Percentiles rank a stretch among this genome's conserved stretches.
These are phyloP conservation scores for Alternaria novae-zelandiae DNA, from an alignment of 2,329 filamentous ascomycete genomes.

Conservation along the genomic window DNA sequence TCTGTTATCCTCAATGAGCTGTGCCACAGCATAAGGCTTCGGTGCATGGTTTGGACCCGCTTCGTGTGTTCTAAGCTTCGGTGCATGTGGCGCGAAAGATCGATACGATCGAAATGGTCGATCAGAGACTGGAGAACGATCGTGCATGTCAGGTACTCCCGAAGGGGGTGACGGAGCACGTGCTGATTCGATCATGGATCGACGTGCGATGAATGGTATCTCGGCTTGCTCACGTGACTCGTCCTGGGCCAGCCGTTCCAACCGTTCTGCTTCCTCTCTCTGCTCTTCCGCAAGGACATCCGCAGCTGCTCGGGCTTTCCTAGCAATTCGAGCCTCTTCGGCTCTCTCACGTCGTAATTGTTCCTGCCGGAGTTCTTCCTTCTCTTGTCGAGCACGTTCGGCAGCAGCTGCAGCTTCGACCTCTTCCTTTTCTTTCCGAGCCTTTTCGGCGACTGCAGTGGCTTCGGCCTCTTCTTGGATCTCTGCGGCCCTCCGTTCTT, in stretches of 20 bases:
- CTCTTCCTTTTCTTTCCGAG: constrained; percentile 8
- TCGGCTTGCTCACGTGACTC: constrained; percentile 10
- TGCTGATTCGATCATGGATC: constrained; percentile 16
- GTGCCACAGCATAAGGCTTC: constrained; percentile 24
- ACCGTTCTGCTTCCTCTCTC: constrained; percentile 4
- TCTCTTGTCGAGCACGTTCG: constrained; percentile 3
- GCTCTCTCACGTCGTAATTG: constrained; percentile 8
- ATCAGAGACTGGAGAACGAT: constrained; percentile 26
- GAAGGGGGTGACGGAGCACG: constrained; percentile 18
- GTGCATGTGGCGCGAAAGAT: constrained; percentile 27
- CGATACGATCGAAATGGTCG: constrained; percentile 24
- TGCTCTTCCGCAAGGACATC: constrained; percentile 2
- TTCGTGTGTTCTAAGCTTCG: constrained; percentile 25
- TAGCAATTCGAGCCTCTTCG: constrained; percentile 9
- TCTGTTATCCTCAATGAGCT: constrained; percentile 37
- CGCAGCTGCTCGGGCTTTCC: constrained; percentile 9
- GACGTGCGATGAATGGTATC: constrained; percentile 2
- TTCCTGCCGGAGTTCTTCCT: constrained; percentile 1
- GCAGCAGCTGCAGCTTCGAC: constrained; percentile 1
- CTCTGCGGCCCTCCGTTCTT: constrained; percentile 7
- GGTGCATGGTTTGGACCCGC: constrained; percentile 16
- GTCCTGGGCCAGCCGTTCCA: constrained; percentile 8
- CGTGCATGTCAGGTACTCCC: constrained; percentile 7
- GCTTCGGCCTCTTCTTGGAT: constrained; percentile 7
- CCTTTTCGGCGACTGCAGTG: constrained; percentile 6